These are phyloP conservation scores for Daldinia childiae DNA, from an alignment of 495 filamentous ascomycete species.

Conservation along the genomic window DNA sequence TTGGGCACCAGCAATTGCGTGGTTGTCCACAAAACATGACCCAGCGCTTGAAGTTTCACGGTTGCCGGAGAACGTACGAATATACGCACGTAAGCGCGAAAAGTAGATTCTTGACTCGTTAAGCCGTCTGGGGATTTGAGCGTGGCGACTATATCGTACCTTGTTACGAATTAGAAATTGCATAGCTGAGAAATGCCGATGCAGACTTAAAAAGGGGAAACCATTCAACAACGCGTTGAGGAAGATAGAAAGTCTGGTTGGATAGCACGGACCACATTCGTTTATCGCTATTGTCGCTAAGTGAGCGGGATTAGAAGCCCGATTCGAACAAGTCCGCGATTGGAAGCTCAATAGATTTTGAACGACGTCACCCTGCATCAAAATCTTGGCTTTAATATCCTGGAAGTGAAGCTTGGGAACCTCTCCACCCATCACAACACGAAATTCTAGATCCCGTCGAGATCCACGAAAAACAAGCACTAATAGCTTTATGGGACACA, in stretches of 20 bases:
- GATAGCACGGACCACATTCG: neutral
- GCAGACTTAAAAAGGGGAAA: neutral
- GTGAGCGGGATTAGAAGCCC: neutral
- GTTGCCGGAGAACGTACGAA: neutral
- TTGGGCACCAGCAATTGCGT: slow-evolving; percentile 28
- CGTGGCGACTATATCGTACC: neutral
- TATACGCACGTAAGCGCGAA: slow-evolving; percentile 4
- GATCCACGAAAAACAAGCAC: slow-evolving; percentile 7
- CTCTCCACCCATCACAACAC: neutral
- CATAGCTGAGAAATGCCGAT: neutral
- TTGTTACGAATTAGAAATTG: neutral
- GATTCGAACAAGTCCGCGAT: neutral
- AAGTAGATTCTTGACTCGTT: neutral
- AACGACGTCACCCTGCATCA: slow-evolving; percentile 37
- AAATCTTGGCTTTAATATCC: slow-evolving; percentile 4
- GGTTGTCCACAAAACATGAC: slow-evolving; percentile 5
- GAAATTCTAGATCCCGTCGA: slow-evolving; percentile 20
- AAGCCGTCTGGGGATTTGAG: neutral
- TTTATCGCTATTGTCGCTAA: neutral
- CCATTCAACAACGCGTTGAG: neutral
- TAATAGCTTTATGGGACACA: slow-evolving; percentile 5
- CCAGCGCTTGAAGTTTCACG: slow-evolving; percentile 5
- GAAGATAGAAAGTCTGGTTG: neutral
- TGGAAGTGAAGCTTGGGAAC: slow-evolving; percentile 20
- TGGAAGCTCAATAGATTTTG: neutral